Percentiles rank a stretch among this genome's conserved stretches.
These are phyloP conservation scores for Alnus rubra DNA, from an alignment of 306 rosid species.

Conservation along the genomic window DNA sequence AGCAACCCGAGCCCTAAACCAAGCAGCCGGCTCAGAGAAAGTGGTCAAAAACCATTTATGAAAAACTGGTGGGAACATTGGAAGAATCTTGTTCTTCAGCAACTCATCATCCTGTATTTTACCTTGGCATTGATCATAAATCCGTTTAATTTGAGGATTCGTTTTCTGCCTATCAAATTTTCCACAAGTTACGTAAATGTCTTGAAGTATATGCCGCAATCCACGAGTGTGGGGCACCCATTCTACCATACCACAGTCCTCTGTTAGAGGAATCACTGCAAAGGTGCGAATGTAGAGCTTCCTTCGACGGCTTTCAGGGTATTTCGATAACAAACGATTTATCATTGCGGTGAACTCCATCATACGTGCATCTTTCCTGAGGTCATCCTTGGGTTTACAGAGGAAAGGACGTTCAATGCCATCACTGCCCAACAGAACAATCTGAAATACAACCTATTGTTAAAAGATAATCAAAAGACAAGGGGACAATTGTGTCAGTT, in stretches of 20 bases:
- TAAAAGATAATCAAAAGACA: constrained; percentile 23
- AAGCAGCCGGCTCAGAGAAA: constrained; percentile 98
- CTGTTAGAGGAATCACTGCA: constrained; percentile 94
- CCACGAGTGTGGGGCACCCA: constrained; percentile 99
- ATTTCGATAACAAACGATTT: constrained; percentile 82
- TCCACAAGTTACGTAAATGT: constrained; percentile 75
- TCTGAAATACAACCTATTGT: constrained; percentile 50
- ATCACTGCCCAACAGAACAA: constrained; percentile 88
- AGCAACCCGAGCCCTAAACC: constrained; percentile 95
- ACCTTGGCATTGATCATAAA: constrained; percentile 88
- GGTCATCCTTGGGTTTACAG: constrained; percentile 98
- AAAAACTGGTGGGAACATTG: constrained; percentile 93
- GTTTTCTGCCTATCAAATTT: constrained; percentile 87
- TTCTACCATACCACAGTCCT: constrained; percentile 98
- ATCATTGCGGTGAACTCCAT: constrained; percentile 99
- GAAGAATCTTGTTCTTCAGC: constrained; percentile 83
- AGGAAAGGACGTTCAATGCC: constrained; percentile 87
- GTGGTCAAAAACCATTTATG: constrained; percentile 92
- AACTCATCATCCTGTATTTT: constrained; percentile 83
- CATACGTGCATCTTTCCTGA: constrained; percentile 98
- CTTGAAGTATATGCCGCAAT: constrained; percentile 88
- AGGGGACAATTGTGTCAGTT: not conserved
- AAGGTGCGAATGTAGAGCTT: constrained; percentile 95
- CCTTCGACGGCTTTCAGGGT: constrained; percentile 91
- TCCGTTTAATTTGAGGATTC: constrained; percentile 79